Percentiles rank a stretch among this genome's conserved stretches.
These are phyloP conservation scores for Uronychia setigera DNA, from an alignment of 73 alveolate species.

Conservation along the genomic window DNA sequence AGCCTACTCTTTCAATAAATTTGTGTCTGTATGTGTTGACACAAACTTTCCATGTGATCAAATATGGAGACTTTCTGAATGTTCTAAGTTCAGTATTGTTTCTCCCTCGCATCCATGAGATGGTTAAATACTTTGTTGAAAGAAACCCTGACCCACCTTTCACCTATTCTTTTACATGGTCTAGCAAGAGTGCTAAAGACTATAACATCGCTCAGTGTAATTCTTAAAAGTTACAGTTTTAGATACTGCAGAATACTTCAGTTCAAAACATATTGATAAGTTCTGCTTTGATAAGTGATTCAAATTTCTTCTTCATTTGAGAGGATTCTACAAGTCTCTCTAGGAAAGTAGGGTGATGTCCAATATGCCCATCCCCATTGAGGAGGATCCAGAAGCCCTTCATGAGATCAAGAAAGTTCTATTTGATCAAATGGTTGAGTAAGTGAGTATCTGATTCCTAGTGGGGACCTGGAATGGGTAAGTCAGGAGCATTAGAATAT, in stretches of 20 bases:
- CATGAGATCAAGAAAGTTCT: neutral
- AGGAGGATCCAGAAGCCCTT: neutral
- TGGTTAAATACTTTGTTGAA: neutral
- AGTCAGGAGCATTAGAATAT: too few relatives aligned
- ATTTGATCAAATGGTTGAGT: too few relatives aligned
- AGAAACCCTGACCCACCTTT: neutral
- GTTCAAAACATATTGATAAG: neutral
- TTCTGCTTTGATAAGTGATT: neutral
- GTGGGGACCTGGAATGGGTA: too few relatives aligned
- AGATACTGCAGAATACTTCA: neutral
- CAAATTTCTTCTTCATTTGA: neutral
- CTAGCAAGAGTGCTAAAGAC: too few relatives aligned
- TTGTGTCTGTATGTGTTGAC: neutral
- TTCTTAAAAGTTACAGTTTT: too few relatives aligned
- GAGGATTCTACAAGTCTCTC: neutral
- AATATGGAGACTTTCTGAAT: neutral
- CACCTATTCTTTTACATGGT: neutral
- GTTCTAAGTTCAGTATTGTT: neutral
- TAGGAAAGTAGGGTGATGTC: neutral
- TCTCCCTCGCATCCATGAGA: neutral
- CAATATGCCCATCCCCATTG: neutral
- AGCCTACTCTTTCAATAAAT: neutral
- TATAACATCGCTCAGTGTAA: too few relatives aligned
- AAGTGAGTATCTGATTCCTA: too few relatives aligned
- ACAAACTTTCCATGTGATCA: neutral